A percentile compares a stretch with the other conserved stretches of the same genome.
Evolutionary conservation across 495 filamentous ascomycete genomes (phyloP).

Genomic region (Hypoxylon intermedium): DNA sequence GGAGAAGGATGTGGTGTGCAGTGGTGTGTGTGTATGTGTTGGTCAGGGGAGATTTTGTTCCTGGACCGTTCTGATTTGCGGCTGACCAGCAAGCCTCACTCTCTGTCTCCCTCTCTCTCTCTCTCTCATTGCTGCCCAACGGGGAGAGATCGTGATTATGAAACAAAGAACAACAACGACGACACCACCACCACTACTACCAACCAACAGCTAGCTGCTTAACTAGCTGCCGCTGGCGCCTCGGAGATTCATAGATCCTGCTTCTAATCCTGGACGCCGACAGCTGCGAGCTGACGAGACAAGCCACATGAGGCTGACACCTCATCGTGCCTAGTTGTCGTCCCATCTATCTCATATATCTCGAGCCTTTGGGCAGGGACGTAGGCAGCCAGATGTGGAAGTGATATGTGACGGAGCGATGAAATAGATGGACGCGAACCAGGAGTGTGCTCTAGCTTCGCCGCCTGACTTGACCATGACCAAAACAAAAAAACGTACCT

Average conservation of each 20-base stretch:
- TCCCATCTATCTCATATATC: background rate
- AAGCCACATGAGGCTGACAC: slow-evolving; percentile 44
- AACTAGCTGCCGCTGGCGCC: slow-evolving; percentile 19
- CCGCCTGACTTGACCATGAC: too few species aligned
- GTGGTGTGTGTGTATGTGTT: slow-evolving; percentile 12
- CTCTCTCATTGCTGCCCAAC: slow-evolving; percentile 56
- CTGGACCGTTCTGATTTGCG: slow-evolving; percentile 37
- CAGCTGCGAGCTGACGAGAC: slow-evolving; percentile 34
- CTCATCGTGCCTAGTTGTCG: slow-evolving; percentile 31
- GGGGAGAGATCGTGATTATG: slow-evolving; percentile 27
- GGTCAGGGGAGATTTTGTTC: slow-evolving; percentile 13
- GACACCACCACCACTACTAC: too few species aligned
- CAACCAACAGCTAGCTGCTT: slow-evolving; percentile 15
- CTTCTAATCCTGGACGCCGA: slow-evolving; percentile 14
- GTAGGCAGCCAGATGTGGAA: slow-evolving; percentile 33
- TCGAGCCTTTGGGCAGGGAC: slow-evolving; percentile 33
- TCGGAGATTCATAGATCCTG: slow-evolving; percentile 19
- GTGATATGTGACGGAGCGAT: slow-evolving; percentile 39
- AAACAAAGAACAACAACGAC: slow-evolving; percentile 6
- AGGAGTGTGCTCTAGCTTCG: slow-evolving; percentile 20
- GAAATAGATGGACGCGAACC: slow-evolving; percentile 24
- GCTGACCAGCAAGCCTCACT: slow-evolving; percentile 20
- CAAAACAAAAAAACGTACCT: slow-evolving; percentile 74
- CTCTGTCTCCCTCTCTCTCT: too few species aligned
- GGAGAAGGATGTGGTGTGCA: slow-evolving; percentile 9